Base-by-base conservation (phyloP, 495 filamentous ascomycete species). In the Viridothelium virens region DNA sequence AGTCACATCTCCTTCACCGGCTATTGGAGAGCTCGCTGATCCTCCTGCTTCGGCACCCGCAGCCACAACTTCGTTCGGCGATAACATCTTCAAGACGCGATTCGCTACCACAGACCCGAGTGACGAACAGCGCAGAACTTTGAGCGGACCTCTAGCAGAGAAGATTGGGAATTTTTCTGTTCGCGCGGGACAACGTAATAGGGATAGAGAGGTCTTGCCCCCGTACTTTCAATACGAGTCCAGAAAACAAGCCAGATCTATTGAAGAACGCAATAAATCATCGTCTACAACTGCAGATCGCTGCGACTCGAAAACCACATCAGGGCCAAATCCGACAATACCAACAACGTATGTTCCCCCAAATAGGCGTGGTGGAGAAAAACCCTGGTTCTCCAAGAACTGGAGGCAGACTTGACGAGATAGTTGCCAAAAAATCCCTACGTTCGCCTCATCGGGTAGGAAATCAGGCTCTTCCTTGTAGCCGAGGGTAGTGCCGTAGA, bases 371-470 rank as follows among this genome's bases (percentile, higher is more conserved):
- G 53, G 18, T 59, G 31, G 53, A 2, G 10, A 36, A 7, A 59
- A 59, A 18, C 53, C 53, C 31, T 59, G 53, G 53, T 31, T 59
- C 53, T 34, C 53, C 25, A 59, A 59, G 53, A 59, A 59, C 14
- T 59, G 53, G 53, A 59, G 53, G 14, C 25, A 59, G 53, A 10
- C 53, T 59, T 18, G 53, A 59, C 5, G 36, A 36, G 31, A 53
- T 53, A 18, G 25, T 25, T 25, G 25, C 25, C 25, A 25, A 25
- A 25, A 25, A 25, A 25, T 25, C 25, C 25, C 25, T 25, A 25
- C 25, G 25, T 25, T 25, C 25, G 25, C 25, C 25, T 25, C 25
- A 25, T 25, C 25, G 25, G 25, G 25, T 25, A 25, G 25, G 25
- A 25, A 25, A 25, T 25, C 25, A 25, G 25, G 25, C 25, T 25